Conservation (phyloP, 108 stramenopile species). For the Pseudonitzschia multistriata region DNA sequence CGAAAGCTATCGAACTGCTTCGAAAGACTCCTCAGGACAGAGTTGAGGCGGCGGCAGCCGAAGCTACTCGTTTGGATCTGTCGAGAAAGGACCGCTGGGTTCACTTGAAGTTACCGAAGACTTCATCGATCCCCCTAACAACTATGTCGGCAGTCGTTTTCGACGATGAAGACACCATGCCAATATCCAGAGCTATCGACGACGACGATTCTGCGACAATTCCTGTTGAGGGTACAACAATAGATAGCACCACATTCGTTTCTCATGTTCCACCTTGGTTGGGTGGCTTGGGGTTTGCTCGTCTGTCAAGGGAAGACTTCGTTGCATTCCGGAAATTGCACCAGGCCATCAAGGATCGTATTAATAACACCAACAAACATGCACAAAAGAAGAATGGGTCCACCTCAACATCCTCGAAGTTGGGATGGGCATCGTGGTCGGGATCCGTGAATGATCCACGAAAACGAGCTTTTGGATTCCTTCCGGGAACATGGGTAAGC, state of each 20-base stretch:
- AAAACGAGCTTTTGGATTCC: constrained; percentile 42
- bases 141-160: neutral
- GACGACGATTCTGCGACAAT: neutral
- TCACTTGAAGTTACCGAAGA: neutral
- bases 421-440: constrained; percentile 37
- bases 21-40: constrained; percentile 15
- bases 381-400: neutral
- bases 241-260: neutral
- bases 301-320: constrained; percentile 11
- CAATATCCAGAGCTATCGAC: neutral
- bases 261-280: constrained; percentile 21
- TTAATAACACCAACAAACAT: neutral
- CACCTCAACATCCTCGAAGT: neutral
- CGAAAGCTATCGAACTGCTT: constrained; percentile 22
- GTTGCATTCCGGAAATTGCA: constrained; percentile 29
- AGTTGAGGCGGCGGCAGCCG: constrained; percentile 33
- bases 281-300: constrained; percentile 24
- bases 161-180: neutral
- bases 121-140: neutral
- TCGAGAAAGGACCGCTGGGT: constrained; percentile 18
- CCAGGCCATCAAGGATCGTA: constrained; percentile 21
- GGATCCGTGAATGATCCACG: constrained; percentile 32
- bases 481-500: constrained; percentile 30
- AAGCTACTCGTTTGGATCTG: constrained; percentile 24
- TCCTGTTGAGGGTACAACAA: neutral